Conservation (phyloP, 2,329 filamentous ascomycete genomes). For the Lachnellula suecica region DNA sequence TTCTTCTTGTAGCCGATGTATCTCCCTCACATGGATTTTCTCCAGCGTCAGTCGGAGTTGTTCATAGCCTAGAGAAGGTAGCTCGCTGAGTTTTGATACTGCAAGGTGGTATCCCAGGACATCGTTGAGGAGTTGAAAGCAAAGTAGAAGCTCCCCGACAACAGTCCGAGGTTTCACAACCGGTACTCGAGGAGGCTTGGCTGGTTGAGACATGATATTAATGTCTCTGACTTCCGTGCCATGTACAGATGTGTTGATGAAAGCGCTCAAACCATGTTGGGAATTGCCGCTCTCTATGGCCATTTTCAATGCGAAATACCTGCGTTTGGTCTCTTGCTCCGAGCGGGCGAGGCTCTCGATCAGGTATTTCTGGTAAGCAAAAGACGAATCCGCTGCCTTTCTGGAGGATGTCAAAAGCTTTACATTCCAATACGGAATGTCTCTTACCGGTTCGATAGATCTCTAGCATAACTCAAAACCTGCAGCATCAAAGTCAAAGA, state of each 20-base stretch:
- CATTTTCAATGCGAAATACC: slow-evolving; percentile 3
- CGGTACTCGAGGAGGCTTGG: not conserved
- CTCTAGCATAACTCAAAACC: slow-evolving; percentile 13
- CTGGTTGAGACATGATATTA: not conserved
- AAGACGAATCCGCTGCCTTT: slow-evolving; percentile 6
- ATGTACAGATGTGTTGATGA: not conserved
- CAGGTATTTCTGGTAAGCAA: slow-evolving; percentile 10
- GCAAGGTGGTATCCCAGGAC: not conserved
- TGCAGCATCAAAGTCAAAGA: slow-evolving; percentile 15
- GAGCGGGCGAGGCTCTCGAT: slow-evolving; percentile 15
- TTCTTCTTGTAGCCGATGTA: not conserved
- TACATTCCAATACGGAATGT: not conserved
- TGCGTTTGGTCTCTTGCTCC: slow-evolving; percentile 6
- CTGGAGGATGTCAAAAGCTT: not conserved
- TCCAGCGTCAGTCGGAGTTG: not conserved
- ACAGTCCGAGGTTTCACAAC: not conserved
- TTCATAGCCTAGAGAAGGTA: not conserved
- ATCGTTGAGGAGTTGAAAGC: slow-evolving; percentile 10
- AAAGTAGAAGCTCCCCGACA: slow-evolving; percentile 9
- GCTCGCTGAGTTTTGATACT: not conserved
- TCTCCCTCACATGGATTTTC: not conserved
- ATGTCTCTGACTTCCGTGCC: not conserved
- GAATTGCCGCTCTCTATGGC: not conserved
- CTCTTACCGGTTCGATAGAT: slow-evolving; percentile 7
- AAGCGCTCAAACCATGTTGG: not conserved